Base-by-base conservation (phyloP, 768 basidiomycete genomes). In the Collybiopsis luxurians region DNA sequence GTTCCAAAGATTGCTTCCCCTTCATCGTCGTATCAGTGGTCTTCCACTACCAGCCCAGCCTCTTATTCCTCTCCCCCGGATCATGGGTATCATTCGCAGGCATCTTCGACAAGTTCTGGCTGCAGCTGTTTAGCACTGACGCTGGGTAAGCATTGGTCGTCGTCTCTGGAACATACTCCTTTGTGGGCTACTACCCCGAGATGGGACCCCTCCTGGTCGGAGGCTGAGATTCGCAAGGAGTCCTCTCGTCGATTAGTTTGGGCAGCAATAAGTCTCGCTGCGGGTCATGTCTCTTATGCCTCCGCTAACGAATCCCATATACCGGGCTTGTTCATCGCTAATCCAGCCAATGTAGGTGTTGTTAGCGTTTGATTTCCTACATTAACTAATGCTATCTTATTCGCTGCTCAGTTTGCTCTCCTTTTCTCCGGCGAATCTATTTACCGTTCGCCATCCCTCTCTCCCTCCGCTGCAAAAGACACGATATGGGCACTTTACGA, bases 401-500 rank as follows among this genome's bases (percentile, higher is more conserved):
- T 34, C 13, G 42, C 7, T 6, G 9, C 47, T 40, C 31, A 91
- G 89, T 87, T 84, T 66, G 80, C 83, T 1, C 67, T 90, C n/a
- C 71, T 91, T 21, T 90, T 91, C 67, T 84, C 87, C 6, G 89
- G 87, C n/a, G 89, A 90, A 69, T 77, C 81, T 12, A 69, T 83
- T 24, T 70, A 67, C 2, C 70, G 69, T 27, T 75, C 71, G 10
- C 73, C 73, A 11, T 40, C 63, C 21, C 55, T 69, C 19, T 59
- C 65, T 54, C 73, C 80, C 3, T 72, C 79, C 9, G 23, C 21
- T 7, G 50, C 50, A 5, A 90, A 87, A 67, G 81, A 88, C 54
- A 85, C 85, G 4, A 74, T 90, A 21, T 91, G 86, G 88, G 87
- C 86, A n/a, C 71, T 90, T 51, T 81, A 86, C 64, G 81, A 86